A percentile compares a stretch with the other conserved stretches of the same genome.
These are phyloP conservation scores for Ceratobasidium theobromae DNA, from an alignment of 1,284 basidiomycete genomes.

Conservation along the genomic window DNA sequence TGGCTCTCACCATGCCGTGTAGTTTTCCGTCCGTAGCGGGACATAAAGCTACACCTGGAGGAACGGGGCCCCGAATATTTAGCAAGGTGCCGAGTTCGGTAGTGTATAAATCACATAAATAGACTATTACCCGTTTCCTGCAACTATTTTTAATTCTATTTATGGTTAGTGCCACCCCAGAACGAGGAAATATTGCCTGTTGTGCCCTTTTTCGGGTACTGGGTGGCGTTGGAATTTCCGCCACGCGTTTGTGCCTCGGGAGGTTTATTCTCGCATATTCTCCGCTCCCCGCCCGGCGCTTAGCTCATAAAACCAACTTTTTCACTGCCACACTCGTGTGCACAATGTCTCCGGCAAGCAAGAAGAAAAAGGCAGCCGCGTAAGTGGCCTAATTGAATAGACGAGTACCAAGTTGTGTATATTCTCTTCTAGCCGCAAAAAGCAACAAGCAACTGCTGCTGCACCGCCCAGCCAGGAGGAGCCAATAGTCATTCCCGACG, in stretches of 20 bases:
- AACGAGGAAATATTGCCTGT: no score
- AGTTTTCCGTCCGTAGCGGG: no score
- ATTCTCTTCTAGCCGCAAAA: neutral
- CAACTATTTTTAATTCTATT: neutral
- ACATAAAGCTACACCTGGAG: no score
- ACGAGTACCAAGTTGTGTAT: neutral
- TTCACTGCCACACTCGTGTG: neutral
- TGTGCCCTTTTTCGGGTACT: no score
- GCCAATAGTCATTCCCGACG: slow-evolving; percentile 23
- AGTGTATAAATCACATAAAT: no score
- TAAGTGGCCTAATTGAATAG: neutral
- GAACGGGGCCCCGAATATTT: no score
- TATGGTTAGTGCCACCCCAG: no score
- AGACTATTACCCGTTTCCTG: neutral
- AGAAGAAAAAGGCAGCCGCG: slow-evolving; percentile 29
- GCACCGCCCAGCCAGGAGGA: neutral
- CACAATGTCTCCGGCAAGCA: slow-evolving; percentile 16
- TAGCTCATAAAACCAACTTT: slow-evolving; percentile 8
- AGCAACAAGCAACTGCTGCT: neutral
- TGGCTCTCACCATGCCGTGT: no score
- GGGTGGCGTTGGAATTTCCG: neutral
- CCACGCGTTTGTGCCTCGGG: neutral
- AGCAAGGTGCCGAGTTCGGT: no score
- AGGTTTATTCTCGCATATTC: slow-evolving; percentile 20
- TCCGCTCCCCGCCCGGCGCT: slow-evolving; percentile 3